Percentiles rank a stretch among this genome's conserved stretches.
Conservation (phyloP, 2,329 filamentous ascomycete species). For the Cercospora sp. region DNA sequence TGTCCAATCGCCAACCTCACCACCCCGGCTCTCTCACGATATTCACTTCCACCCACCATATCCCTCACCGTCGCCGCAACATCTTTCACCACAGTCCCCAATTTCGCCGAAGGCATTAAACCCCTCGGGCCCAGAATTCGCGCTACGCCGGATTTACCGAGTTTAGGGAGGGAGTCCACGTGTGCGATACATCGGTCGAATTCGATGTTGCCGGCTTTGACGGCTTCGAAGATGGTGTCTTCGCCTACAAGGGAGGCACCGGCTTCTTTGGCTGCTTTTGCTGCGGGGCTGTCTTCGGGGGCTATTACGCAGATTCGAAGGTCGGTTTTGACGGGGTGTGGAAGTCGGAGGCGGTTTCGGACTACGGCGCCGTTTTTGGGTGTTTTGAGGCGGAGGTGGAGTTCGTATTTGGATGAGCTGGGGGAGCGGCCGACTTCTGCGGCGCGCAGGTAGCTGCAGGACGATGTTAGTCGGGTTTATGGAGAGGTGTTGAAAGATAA, state of each 20-base stretch:
- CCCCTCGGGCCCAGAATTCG: conserved; percentile 83
- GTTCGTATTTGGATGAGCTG: conserved; percentile 77
- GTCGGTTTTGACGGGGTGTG: conserved; percentile 86
- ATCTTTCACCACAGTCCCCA: conserved; percentile 83
- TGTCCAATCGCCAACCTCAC: conserved; percentile 90
- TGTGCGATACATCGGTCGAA: conserved; percentile 93
- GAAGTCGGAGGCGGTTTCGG: conserved; percentile 82
- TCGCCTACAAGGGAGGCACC: conserved; percentile 85
- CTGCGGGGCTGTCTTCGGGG: conserved; percentile 73
- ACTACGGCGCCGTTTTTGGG: conserved; percentile 83
- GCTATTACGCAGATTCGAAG: conserved; percentile 87
- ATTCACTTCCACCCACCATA: conserved; percentile 80
- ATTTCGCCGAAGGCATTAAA: conserved; percentile 87
- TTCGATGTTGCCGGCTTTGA: conserved; percentile 73
- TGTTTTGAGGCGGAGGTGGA: conserved; percentile 79
- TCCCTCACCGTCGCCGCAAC: conserved; percentile 73
- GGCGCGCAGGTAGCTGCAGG: conserved; percentile 77
- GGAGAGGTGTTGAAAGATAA: not conserved
- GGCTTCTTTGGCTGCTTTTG: conserved; percentile 69
- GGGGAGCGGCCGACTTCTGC: conserved; percentile 84
- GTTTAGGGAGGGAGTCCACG: conserved; percentile 69
- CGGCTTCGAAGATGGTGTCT: conserved; percentile 76
- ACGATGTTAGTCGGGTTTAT: not conserved
- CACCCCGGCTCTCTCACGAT: conserved; percentile 81
- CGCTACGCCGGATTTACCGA: conserved; percentile 79